Conservation (phyloP, 192 early-diverging fungal species). For the Coemansia reversa region DNA sequence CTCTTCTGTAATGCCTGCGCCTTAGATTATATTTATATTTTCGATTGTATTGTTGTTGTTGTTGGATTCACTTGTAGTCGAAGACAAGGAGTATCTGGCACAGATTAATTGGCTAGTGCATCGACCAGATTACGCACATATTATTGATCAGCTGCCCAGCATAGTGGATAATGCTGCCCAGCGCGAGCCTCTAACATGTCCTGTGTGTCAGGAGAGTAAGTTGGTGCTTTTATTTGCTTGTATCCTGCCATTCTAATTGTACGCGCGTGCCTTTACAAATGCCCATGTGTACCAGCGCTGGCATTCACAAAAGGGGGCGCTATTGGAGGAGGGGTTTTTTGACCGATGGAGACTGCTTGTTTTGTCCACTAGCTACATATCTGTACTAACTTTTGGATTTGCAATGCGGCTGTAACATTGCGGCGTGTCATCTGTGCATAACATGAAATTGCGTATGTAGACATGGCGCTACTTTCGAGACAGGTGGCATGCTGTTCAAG, state of each 20-base stretch:
- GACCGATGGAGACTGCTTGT: no score
- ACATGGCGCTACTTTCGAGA: slow-evolving; percentile 31
- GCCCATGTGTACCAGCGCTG: no score
- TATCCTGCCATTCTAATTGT: not conserved
- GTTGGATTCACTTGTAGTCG: slow-evolving; percentile 28
- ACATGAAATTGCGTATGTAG: slow-evolving; percentile 13
- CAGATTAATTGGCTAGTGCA: slow-evolving; percentile 38
- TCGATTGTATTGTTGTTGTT: not conserved
- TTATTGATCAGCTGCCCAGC: slow-evolving; percentile 26
- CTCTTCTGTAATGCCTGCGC: no score
- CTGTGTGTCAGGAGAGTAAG: slow-evolving; percentile 41
- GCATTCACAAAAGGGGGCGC: no score
- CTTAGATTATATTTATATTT: no score
- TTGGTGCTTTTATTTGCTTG: slow-evolving; percentile 1
- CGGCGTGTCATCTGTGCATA: no score
- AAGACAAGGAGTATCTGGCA: slow-evolving; percentile 37
- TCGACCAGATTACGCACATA: slow-evolving; percentile 31
- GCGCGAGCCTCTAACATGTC: slow-evolving; percentile 22
- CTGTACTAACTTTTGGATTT: no score
- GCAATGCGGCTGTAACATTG: no score
- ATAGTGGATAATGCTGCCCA: slow-evolving; percentile 7
- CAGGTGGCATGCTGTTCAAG: slow-evolving; percentile 29
- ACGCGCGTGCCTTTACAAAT: no score
- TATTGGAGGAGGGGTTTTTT: no score
- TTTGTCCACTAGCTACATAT: no score